Percentiles rank a stretch among this genome's conserved stretches.
Evolutionary conservation across 2,329 filamentous ascomycete species (phyloP).

Genomic region (Ophiostoma ips): DNA sequence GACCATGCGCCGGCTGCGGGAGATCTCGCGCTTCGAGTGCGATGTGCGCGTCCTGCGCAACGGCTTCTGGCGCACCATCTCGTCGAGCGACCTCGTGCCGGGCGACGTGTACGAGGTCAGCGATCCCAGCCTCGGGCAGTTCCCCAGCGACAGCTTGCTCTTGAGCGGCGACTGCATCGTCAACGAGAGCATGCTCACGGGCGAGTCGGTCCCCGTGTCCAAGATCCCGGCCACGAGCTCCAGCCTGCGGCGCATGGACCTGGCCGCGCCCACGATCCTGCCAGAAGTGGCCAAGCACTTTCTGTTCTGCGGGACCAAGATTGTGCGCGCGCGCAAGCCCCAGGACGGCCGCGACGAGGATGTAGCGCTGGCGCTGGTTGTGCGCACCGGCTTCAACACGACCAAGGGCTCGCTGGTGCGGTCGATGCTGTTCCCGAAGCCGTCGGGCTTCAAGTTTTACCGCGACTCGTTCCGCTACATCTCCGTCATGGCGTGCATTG

Average conservation of each 20-base stretch:
- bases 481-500: conserved; percentile 84
- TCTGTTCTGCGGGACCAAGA: conserved; percentile 88
- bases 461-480: conserved; percentile 96
- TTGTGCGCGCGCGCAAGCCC: conserved; percentile 77
- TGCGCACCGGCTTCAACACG: conserved; percentile 92
- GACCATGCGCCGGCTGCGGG: conserved; percentile 80
- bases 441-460: conserved; percentile 97
- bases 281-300: conserved; percentile 78
- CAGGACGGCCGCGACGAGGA: conserved; percentile 76
- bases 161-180: conserved; percentile 94
- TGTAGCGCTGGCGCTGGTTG: conserved; percentile 79
- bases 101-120: conserved; percentile 96
- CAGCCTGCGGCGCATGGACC: conserved; percentile 59
- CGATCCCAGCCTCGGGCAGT: conserved; percentile 74
- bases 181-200: conserved; percentile 97
- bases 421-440: conserved; percentile 97
- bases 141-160: conserved; percentile 84
- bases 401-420: conserved; percentile 92
- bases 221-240: conserved; percentile 77
- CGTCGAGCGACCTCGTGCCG: conserved; percentile 78
- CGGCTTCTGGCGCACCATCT: conserved; percentile 86
- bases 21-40: conserved; percentile 91
- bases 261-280: conserved; percentile 68
- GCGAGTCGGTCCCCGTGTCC: conserved; percentile 92
- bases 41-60: conserved; percentile 86